These are phyloP conservation scores for Reticulascus tulasneorum DNA, from an alignment of 2,329 filamentous ascomycete species.

Conservation along the genomic window DNA sequence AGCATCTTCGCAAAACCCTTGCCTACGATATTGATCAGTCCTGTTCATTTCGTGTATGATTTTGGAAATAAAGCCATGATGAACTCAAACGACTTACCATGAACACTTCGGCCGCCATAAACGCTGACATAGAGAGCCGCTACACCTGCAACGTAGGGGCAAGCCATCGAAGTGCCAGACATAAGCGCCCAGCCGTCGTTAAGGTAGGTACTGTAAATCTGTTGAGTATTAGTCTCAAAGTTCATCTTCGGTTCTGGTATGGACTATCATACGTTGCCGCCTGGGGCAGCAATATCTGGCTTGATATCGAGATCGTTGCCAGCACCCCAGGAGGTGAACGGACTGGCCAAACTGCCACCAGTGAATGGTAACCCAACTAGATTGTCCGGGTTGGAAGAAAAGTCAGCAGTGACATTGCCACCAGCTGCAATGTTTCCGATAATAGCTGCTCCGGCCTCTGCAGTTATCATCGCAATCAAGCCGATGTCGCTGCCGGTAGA, in stretches of 20 bases:
- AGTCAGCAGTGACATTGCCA: constrained; percentile 2
- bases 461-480: constrained; percentile 16
- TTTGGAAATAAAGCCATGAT: rapidly evolving
- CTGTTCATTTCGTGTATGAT: neutral
- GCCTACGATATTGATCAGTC: constrained; percentile 19
- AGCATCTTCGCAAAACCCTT: constrained; percentile 24
- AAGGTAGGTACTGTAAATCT: constrained; percentile 38
- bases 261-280: constrained; percentile 40
- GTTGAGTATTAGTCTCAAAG: neutral
- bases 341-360: constrained; percentile 27
- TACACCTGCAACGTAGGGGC: constrained; percentile 36
- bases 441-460: constrained; percentile 18
- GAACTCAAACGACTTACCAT: too few relatives aligned
- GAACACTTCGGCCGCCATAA: constrained; percentile 24
- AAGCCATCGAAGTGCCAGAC: constrained; percentile 43
- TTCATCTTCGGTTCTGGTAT: too few relatives aligned
- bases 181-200: constrained; percentile 27
- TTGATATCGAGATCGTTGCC: constrained; percentile 37
- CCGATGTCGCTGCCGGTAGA: constrained; percentile 2
- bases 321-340: constrained; percentile 34
- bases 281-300: constrained; percentile 38
- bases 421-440: constrained; percentile 16
- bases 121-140: constrained; percentile 27
- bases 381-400: neutral
- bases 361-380: constrained; percentile 12